Evolutionary conservation across 2,329 filamentous ascomycete genomes (phyloP).

Genomic region (Phialophora chinensis): DNA sequence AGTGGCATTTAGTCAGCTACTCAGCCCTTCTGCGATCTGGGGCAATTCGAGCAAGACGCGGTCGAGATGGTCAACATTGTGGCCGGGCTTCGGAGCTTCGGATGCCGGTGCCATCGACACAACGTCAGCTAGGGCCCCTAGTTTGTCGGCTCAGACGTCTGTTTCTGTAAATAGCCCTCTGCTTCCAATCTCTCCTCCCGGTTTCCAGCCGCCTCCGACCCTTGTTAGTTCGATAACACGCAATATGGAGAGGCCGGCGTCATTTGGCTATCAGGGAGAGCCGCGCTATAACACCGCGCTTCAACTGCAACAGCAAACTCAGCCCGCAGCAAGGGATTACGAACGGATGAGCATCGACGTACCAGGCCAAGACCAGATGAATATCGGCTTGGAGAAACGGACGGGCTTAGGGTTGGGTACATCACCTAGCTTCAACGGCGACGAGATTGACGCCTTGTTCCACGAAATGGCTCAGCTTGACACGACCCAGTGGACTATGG

Average conservation of each 20-base stretch:
- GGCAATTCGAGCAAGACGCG: slow-evolving; percentile 1
- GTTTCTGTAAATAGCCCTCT: not conserved
- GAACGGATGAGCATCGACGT: slow-evolving; percentile 23
- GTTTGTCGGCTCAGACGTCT: not conserved
- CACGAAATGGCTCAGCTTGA: slow-evolving; percentile 54
- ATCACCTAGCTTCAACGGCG: slow-evolving; percentile 39
- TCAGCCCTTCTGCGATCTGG: slow-evolving; percentile 7
- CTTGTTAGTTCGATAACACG: not conserved
- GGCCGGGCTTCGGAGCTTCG: slow-evolving; percentile 21
- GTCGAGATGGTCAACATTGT: slow-evolving; percentile 17
- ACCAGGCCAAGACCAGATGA: slow-evolving; percentile 8
- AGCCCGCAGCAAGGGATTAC: slow-evolving; percentile 18
- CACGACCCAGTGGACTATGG: slow-evolving; percentile 52
- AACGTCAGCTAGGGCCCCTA: not conserved
- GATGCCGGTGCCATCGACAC: not conserved
- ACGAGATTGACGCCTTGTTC: slow-evolving; percentile 53
- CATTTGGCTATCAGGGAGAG: slow-evolving; percentile 6
- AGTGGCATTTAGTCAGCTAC: slow-evolving; percentile 14
- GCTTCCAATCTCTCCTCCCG: slow-evolving; percentile 3
- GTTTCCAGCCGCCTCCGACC: not conserved
- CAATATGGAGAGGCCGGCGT: not conserved
- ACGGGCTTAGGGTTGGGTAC: slow-evolving; percentile 18
- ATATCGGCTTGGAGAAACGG: not conserved
- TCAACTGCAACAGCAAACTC: slow-evolving; percentile 2
- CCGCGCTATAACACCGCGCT: slow-evolving; percentile 4